Conservation (phyloP, 345 rosid genomes). For the Orychophragmus violaceus region DNA sequence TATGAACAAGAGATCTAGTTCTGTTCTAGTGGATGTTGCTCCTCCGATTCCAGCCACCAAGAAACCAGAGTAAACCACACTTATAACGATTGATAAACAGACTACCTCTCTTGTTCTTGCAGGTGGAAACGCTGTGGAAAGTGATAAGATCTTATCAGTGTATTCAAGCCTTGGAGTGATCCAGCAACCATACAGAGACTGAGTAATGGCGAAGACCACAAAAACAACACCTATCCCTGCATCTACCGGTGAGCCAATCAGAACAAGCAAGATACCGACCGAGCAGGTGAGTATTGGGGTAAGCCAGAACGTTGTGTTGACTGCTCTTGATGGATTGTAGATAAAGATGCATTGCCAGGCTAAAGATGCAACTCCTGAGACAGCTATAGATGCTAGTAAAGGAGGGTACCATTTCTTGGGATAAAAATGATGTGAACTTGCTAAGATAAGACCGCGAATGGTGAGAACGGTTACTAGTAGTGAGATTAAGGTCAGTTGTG, state of each 20-base stretch:
- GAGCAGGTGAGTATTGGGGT: slow-evolving; percentile 58
- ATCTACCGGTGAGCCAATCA: slow-evolving; percentile 44
- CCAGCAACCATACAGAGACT: slow-evolving; percentile 70
- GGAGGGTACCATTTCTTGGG: slow-evolving; percentile 79
- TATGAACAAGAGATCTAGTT: slow-evolving; percentile 48
- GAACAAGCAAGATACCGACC: slow-evolving; percentile 47
- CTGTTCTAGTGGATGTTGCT: slow-evolving; percentile 54
- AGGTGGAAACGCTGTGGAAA: slow-evolving; percentile 50
- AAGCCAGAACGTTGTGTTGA: slow-evolving; percentile 63
- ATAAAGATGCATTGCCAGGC: slow-evolving; percentile 47
- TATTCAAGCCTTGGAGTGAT: slow-evolving; percentile 54
- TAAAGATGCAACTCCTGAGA: slow-evolving; percentile 46
- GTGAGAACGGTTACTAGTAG: slow-evolving; percentile 52
- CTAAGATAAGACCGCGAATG: slow-evolving; percentile 50
- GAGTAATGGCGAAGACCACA: slow-evolving; percentile 39
- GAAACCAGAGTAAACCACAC: slow-evolving; percentile 48
- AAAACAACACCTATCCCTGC: slow-evolving; percentile 43
- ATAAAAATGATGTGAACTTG: slow-evolving; percentile 45
- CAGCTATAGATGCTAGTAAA: slow-evolving; percentile 49
- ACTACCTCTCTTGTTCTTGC: slow-evolving; percentile 32
- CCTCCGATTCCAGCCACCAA: slow-evolving; percentile 74
- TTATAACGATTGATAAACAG: slow-evolving; percentile 22
- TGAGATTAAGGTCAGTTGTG: slow-evolving; percentile 45
- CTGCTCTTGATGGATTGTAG: slow-evolving; percentile 40
- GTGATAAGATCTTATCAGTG: slow-evolving; percentile 42